Evolutionary conservation across 2,329 filamentous ascomycete species (phyloP).

Genomic region (Pestalotiopsis fici): DNA sequence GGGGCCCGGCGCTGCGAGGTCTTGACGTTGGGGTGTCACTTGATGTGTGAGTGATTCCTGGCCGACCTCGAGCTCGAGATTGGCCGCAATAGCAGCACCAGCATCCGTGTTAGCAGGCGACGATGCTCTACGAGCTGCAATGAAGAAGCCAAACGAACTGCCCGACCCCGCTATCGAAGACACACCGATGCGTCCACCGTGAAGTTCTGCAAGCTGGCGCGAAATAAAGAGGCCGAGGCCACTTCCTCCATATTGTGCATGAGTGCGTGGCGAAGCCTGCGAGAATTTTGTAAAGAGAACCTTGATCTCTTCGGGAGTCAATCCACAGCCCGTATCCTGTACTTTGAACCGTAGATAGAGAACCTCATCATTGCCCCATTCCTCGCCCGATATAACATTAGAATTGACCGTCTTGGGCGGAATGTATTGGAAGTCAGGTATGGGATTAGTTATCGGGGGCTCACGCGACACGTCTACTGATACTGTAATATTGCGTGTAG

Average conservation of each 20-base stretch:
- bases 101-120: slow-evolving; percentile 12
- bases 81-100: slow-evolving; percentile 11
- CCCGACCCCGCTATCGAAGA: slow-evolving; percentile 58
- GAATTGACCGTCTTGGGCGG: slow-evolving; percentile 23
- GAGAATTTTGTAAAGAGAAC: slow-evolving; percentile 68
- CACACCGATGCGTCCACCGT: slow-evolving; percentile 67
- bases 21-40: slow-evolving; percentile 25
- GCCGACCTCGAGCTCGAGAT: slow-evolving; percentile 18
- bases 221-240: slow-evolving; percentile 67
- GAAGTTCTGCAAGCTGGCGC: slow-evolving; percentile 62
- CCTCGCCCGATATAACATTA: slow-evolving; percentile 19
- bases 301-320: slow-evolving; percentile 63
- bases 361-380: slow-evolving; percentile 33
- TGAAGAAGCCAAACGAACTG: slow-evolving; percentile 64
- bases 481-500: slow-evolving; percentile 44
- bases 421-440: slow-evolving; percentile 30
- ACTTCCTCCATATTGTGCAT: slow-evolving; percentile 64
- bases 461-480: slow-evolving; percentile 47
- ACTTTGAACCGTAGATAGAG: slow-evolving; percentile 53
- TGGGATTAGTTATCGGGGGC: slow-evolving; percentile 28
- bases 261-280: slow-evolving; percentile 53
- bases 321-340: slow-evolving; percentile 65
- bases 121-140: slow-evolving; percentile 51
- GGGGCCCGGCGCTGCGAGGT: slow-evolving; percentile 18
- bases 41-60: slow-evolving; percentile 13